A percentile compares a stretch with the other conserved stretches of the same genome.
Conservation (phyloP, 768 basidiomycete genomes). For the Lanmaoa pseudosensibilis region DNA sequence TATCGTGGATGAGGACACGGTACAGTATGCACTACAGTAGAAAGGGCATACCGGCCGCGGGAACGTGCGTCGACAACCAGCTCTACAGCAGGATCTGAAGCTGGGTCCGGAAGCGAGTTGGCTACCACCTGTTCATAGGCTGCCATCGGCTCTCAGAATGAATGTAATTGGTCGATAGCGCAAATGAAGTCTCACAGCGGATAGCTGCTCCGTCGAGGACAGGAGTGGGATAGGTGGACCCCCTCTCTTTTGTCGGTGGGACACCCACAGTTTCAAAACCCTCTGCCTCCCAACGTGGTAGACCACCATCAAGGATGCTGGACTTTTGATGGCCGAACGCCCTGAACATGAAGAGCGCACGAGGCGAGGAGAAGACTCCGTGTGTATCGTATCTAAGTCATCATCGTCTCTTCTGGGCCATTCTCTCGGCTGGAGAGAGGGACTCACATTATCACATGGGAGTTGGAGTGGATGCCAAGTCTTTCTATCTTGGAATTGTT, state of each 20-base stretch:
- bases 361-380: slow-evolving; percentile 90
- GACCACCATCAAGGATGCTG: slow-evolving; percentile 89
- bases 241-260: slow-evolving; percentile 25
- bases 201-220: slow-evolving; percentile 49
- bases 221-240: slow-evolving; percentile 52
- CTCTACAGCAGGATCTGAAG: slow-evolving; percentile 48
- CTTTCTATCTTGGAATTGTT: slow-evolving; percentile 44
- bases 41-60: slow-evolving; percentile 60
- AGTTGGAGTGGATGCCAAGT: slow-evolving; percentile 68
- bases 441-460: slow-evolving; percentile 81
- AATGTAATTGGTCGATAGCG: slow-evolving; percentile 33
- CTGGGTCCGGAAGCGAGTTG: slow-evolving; percentile 57
- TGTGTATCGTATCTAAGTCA: slow-evolving; percentile 76
- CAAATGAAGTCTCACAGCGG: slow-evolving; percentile 39
- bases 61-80: slow-evolving; percentile 89
- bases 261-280: slow-evolving; percentile 51
- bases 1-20: slow-evolving; percentile 6
- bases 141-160: slow-evolving; percentile 33
- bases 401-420: slow-evolving; percentile 8
- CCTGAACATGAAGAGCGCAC: slow-evolving; percentile 93
- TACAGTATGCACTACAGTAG: not conserved
- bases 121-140: slow-evolving; percentile 79
- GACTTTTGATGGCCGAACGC: slow-evolving; percentile 86
- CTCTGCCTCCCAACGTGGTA: slow-evolving; percentile 77
- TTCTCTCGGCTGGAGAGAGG: not conserved